Evolutionary conservation across 257 asterid species (phyloP).

Genomic region (Jacaranda mimosifolia): DNA sequence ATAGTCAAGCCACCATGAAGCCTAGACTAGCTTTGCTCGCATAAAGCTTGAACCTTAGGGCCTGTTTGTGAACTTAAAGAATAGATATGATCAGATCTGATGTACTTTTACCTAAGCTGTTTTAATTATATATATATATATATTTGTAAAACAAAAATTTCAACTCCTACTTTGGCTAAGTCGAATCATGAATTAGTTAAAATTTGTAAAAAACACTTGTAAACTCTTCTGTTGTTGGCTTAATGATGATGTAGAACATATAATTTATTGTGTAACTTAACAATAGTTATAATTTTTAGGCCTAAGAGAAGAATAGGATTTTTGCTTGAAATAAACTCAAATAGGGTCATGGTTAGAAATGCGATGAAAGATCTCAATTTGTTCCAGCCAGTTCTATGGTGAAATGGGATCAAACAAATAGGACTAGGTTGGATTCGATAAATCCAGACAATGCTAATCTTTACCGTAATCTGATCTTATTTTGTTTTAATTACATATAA

Average conservation of each 20-base stretch:
- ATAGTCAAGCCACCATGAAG: neutral
- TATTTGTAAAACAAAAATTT: neutral
- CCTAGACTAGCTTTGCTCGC: neutral
- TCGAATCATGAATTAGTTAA: neutral
- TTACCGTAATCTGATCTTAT: neutral
- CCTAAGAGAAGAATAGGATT: neutral
- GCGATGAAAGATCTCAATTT: neutral
- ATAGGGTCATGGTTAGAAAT: neutral
- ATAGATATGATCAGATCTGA: constrained; percentile 22
- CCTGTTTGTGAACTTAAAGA: neutral
- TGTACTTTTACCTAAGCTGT: neutral
- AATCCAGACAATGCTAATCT: neutral
- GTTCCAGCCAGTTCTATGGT: neutral
- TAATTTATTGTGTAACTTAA: neutral
- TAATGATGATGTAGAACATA: neutral
- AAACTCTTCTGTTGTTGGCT: neutral
- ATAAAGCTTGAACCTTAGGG: neutral
- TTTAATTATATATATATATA: neutral
- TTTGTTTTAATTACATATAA: neutral
- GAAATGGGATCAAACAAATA: neutral
- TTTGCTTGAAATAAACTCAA: constrained; percentile 3
- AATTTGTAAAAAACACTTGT: neutral
- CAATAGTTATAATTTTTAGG: neutral
- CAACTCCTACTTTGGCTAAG: neutral
- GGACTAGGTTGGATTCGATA: neutral